Percentiles rank a stretch among this genome's conserved stretches.
These are phyloP conservation scores for Closterium sp. DNA, from an alignment of 139 green algal species.

Conservation along the genomic window DNA sequence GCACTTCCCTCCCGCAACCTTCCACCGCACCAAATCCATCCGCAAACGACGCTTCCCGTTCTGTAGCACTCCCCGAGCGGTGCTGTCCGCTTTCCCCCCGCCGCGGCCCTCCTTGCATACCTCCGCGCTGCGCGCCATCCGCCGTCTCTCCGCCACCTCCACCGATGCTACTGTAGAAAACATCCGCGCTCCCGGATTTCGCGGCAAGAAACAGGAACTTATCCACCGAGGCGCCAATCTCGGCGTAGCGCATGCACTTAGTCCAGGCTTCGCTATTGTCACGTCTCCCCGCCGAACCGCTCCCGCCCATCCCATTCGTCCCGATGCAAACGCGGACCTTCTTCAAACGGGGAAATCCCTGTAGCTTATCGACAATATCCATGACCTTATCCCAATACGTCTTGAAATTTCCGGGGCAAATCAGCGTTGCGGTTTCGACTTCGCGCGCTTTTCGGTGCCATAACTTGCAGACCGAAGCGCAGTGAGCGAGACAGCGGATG, in stretches of 20 bases:
- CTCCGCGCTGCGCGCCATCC: neutral
- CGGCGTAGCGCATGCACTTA: neutral
- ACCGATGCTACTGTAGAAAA: neutral
- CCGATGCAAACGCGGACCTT: neutral
- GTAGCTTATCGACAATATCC: neutral
- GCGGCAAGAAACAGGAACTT: neutral
- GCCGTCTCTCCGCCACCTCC: neutral
- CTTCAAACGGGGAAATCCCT: neutral
- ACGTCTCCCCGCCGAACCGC: neutral
- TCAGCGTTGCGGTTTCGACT: neutral
- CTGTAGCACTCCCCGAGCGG: too few species aligned
- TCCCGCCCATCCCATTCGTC: neutral
- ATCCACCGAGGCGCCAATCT: neutral
- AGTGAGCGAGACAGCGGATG: neutral
- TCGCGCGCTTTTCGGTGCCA: neutral
- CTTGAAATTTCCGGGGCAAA: neutral
- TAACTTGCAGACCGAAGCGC: neutral
- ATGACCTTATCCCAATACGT: neutral
- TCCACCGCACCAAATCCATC: too few species aligned
- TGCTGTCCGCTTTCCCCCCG: too few species aligned
- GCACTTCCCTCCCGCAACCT: neutral
- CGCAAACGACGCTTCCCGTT: too few species aligned
- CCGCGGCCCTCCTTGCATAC: neutral
- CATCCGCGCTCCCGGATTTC: neutral
- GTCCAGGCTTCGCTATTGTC: neutral